These are phyloP conservation scores for Rubia tinctorum DNA, from an alignment of 305 asterid species.

Conservation along the genomic window DNA sequence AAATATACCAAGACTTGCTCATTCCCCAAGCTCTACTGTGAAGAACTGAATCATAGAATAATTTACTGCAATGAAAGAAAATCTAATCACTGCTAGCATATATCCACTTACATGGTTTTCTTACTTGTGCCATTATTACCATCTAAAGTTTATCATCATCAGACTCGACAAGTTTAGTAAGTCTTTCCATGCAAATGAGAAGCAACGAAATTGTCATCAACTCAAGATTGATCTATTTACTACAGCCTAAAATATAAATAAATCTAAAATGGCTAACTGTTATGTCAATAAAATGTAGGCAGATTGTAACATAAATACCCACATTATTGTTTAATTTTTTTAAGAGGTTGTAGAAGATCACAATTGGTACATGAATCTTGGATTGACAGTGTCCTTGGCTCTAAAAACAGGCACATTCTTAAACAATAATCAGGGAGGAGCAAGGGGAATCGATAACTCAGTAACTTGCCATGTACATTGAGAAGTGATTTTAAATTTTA, in stretches of 20 bases:
- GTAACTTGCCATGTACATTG: too few species aligned
- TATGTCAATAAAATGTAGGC: neutral
- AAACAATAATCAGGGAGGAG: too few species aligned
- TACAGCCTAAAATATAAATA: neutral
- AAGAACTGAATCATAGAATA: neutral
- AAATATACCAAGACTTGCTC: neutral
- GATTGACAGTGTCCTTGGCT: slow-evolving; percentile 8
- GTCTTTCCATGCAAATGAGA: neutral
- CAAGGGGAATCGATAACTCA: too few species aligned
- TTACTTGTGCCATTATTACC: too few species aligned
- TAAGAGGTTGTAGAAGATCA: slow-evolving; percentile 17
- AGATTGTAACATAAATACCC: slow-evolving; percentile 20
- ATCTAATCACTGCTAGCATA: neutral
- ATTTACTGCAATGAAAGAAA: neutral
- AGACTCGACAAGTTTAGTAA: too few species aligned
- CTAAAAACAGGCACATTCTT: too few species aligned
- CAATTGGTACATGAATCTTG: slow-evolving; percentile 10
- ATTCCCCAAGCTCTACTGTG: too few species aligned
- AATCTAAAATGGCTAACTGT: neutral
- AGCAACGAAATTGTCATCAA: neutral
- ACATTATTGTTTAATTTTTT: slow-evolving; percentile 5
- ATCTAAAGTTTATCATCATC: too few species aligned
- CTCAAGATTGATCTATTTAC: neutral
- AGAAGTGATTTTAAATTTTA: too few species aligned
- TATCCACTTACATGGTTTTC: too few species aligned